phyloP scores from a whole-genome alignment of 768 basidiomycete species.

The Scleroderma citrinum region DNA sequence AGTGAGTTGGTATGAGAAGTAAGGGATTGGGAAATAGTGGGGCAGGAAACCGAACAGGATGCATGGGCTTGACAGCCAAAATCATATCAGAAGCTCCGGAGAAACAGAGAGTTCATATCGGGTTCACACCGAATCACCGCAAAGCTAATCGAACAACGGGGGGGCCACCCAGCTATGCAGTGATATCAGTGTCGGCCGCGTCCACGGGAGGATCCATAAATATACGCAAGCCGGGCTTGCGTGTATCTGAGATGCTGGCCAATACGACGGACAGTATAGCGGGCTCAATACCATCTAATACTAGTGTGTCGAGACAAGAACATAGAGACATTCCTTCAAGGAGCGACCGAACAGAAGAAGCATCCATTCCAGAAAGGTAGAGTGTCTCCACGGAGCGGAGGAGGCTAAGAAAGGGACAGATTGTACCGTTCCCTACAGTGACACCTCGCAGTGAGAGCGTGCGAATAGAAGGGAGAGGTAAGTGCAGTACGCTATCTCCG shows the following conservation, averaged over 20 bases:
- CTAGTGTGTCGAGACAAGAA: neutral
- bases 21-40: no score
- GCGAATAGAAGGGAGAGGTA: constrained; percentile 22
- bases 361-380: constrained; percentile 16
- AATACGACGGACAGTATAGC: neutral
- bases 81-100: neutral
- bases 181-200: neutral
- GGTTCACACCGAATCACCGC: neutral
- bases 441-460: constrained; percentile 30
- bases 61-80: neutral
- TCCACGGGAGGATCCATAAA: neutral
- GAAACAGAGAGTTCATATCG: neutral
- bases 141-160: neutral
- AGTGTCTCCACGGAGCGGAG: constrained; percentile 23
- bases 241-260: neutral
- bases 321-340: neutral
- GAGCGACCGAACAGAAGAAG: constrained; percentile 19
- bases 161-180: neutral
- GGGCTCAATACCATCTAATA: neutral
- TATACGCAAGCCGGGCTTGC: neutral
- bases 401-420: constrained; percentile 24
- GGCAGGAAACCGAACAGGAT: neutral
- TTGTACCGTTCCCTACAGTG: constrained; percentile 11
- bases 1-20: no score
- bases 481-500: neutral